These are phyloP conservation scores for Penicillium sp. DNA, from an alignment of 2,329 filamentous ascomycete species.

Conservation along the genomic window DNA sequence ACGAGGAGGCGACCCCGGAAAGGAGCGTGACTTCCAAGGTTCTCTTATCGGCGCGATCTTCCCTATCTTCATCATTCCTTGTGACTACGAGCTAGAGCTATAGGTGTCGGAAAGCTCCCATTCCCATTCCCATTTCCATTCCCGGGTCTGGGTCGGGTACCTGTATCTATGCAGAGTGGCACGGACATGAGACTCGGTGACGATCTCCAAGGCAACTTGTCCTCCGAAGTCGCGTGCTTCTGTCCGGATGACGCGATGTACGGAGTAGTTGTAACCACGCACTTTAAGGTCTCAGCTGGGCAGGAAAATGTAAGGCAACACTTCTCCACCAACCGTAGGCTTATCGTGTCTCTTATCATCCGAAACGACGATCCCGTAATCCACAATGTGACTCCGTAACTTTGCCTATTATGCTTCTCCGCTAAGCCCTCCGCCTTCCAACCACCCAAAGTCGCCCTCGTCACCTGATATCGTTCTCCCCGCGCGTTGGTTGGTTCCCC, in stretches of 20 bases:
- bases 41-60: background rate
- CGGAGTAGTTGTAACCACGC: background rate
- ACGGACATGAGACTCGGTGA: constrained; percentile 1
- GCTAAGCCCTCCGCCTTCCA: background rate
- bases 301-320: background rate
- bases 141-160: constrained; percentile 10
- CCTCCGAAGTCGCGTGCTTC: constrained; percentile 24
- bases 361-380: background rate
- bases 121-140: background rate
- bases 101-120: background rate
- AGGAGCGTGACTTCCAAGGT: constrained; percentile 1
- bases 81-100: background rate
- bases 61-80: background rate
- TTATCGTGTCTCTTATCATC: background rate
- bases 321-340: background rate
- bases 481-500: background rate
- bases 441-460: background rate
- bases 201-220: constrained; percentile 17
- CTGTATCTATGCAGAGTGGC: constrained; percentile 9
- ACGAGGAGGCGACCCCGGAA: background rate
- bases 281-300: background rate
- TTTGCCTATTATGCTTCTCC: background rate
- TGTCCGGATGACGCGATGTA: constrained; percentile 14
- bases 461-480: background rate
- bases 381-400: background rate